Evolutionary conservation across 108 stramenopile genomes (phyloP), one percentile per base, ranked within the genome.

Genomic region (Schizochytrium sp.): DNA sequence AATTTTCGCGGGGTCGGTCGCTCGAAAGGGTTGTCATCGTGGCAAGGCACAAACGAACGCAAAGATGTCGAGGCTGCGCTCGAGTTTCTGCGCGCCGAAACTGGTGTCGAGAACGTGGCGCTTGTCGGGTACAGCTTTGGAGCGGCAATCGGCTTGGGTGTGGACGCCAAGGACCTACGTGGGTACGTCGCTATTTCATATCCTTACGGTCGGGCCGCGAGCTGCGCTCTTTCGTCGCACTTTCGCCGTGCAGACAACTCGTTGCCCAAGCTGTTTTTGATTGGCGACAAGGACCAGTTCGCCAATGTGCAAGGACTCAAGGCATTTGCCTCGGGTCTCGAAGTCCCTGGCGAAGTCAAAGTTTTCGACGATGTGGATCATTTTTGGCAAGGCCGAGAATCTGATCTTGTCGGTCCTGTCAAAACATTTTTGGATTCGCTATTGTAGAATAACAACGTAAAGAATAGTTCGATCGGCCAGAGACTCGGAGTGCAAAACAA

Each of bases 71-170:
- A 83, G 51, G 76, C 76, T 0, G 76, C 76, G 45, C 48, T 83
- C 43, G 48, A 6, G 0, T 83, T 83, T 4, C 48, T 53, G 0
- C 45, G 51, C n/a, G 48, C 44, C 8, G 43, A 83, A 5, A 14
- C 63, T 28, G 76, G 51, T 0, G 51, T 53, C n/a, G 12, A 83
- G 51, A 23, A 6, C 12, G 76, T 83, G 76, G 12, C 43, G 16
- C 18, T 83, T 12, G 76, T 83, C n/a, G 76, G 76, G 25, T 83
- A 83, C 51, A 83, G 76, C 51, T 83, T 83, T 23, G 76, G 76
- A 1, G 45, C 76, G 6, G 76, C 76, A 12, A 28, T 83, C 12
- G 76, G 18, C 18, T 83, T 8, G n/a, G 76, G 48, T 12, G 45
- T 4, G 12, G 51, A 83, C 51, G 45, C 48, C 51, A 41, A 69